Base-by-base conservation (phyloP, 2,329 filamentous ascomycete genomes). In the Scedosporium dehoogii region DNA sequence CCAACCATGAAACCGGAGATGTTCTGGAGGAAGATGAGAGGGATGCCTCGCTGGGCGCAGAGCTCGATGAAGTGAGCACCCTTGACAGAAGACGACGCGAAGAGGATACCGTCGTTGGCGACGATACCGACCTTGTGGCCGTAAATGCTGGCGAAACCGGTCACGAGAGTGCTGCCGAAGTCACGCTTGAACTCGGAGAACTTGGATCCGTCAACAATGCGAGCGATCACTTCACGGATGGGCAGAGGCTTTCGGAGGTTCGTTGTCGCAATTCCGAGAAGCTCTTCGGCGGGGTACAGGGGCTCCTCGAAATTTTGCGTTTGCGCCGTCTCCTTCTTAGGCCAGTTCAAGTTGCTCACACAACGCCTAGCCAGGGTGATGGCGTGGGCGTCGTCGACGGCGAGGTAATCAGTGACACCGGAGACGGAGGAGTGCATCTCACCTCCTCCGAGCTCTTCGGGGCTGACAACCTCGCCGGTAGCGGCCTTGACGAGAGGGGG, bases 1-100 rank as follows among this genome's bases (percentile, higher is more conserved):
- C 94, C 94, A 38, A 99, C 94, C 94, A 99, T 99, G 83, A 99
- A 99, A 53, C 94, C 94, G 5, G 87, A 88, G 72, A 99, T 97
- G 74, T 99, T 97, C 74, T 99, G 94, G 21, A 99, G 79, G 76
- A 97, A 97, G 59, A 97, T 82, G 9, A 97, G 80, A 1, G 94
- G 93, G 63, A 97, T 90, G 61, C 90, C 86, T 63, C 94, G 88
- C 75, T 97, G 92, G 33, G 89, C 83, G 78, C 93, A 97, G 4
- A 99, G 85, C 75, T 99, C 91, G 69, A 97, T 91, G 74, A 99
- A 99, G 76, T 99, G 94, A 0, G 94, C 92, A 42, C 92, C 94
- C 76, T 99, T 99, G 65, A 96, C 82, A 7, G 91, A 87, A 9
- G 90, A 92, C 60, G 92, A 85, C 62, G 90, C 91, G 79, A 97